Evolutionary conservation across 2,329 filamentous ascomycete genomes (phyloP).

Genomic region (Penicillium sp.): DNA sequence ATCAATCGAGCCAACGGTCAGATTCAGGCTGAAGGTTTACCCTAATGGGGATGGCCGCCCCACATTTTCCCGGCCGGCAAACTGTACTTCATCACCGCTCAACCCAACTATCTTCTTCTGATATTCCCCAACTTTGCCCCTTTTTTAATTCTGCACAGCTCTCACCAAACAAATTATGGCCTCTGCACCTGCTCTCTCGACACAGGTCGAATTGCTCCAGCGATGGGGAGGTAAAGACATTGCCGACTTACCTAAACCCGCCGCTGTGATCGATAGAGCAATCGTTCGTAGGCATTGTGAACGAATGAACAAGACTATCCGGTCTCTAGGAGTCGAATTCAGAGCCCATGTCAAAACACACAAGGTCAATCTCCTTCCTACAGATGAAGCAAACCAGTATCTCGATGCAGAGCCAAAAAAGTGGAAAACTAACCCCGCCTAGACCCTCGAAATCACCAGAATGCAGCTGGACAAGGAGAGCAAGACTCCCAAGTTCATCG

Average conservation of each 20-base stretch:
- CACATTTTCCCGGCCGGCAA: not conserved
- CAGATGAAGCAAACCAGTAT: not conserved
- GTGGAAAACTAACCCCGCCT: not conserved
- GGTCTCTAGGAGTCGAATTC: slow-evolving; percentile 66
- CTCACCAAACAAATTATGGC: not conserved
- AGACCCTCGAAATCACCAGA: slow-evolving; percentile 69
- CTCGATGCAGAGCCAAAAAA: not conserved
- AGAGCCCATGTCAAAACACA: slow-evolving; percentile 83
- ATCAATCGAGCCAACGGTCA: not conserved
- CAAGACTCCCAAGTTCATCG: slow-evolving; percentile 64
- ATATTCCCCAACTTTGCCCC: not conserved
- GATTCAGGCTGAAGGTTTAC: not conserved
- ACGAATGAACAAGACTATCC: slow-evolving; percentile 69
- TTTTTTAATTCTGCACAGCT: not conserved
- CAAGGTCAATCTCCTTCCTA: slow-evolving; percentile 58
- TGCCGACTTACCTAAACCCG: slow-evolving; percentile 65
- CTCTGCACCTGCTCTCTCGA: not conserved
- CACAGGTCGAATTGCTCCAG: slow-evolving; percentile 2
- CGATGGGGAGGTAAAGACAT: slow-evolving; percentile 61
- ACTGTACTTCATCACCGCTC: not conserved
- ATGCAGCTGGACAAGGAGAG: slow-evolving; percentile 69
- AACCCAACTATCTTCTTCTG: not conserved
- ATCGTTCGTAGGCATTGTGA: slow-evolving; percentile 70
- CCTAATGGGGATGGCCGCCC: not conserved
- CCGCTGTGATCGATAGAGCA: slow-evolving; percentile 69